phyloP scores from a whole-genome alignment of 2,329 filamentous ascomycete species.

The Pseudogymnoascus sp. region DNA sequence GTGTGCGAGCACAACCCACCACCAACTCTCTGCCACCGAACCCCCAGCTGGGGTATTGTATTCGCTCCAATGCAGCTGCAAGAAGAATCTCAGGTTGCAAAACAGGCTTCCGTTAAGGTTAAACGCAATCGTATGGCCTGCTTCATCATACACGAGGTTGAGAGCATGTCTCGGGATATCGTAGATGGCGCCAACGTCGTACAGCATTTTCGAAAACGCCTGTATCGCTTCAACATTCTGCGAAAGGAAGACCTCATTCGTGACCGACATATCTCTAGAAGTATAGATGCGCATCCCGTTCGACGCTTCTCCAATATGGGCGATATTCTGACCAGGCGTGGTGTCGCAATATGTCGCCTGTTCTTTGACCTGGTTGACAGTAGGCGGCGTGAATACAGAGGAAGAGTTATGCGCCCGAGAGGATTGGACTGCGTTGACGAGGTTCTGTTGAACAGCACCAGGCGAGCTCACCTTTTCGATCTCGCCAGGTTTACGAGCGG shows the following conservation, averaged over 20 bases:
- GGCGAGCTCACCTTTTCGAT: constrained; percentile 49
- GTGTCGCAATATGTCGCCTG: constrained; percentile 81
- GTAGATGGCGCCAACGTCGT: constrained; percentile 66
- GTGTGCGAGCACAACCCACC: constrained; percentile 94
- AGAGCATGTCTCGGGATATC: constrained; percentile 59
- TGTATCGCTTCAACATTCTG: constrained; percentile 56
- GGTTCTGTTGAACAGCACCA: constrained; percentile 57
- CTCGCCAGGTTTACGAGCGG: constrained; percentile 12
- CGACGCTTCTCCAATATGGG: constrained; percentile 60
- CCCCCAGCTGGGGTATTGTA: constrained; percentile 33
- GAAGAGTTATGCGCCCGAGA: constrained; percentile 70
- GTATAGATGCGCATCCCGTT: constrained; percentile 70
- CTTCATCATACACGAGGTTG: constrained; percentile 81
- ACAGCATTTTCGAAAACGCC: constrained; percentile 60
- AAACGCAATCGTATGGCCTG: constrained; percentile 81
- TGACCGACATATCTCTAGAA: constrained; percentile 43
- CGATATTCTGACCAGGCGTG: constrained; percentile 64
- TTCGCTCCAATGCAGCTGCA: constrained; percentile 59
- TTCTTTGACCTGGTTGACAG: constrained; percentile 68
- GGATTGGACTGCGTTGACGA: constrained; percentile 70
- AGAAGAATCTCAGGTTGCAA: constrained; percentile 85
- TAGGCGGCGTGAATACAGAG: constrained; percentile 63
- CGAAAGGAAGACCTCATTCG: constrained; percentile 51
- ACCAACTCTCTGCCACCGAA: constrained; percentile 61
- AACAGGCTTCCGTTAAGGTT: constrained; percentile 83